Percentiles rank a stretch among this genome's conserved stretches.
These are phyloP conservation scores for Acanthamoeba castellanii DNA, from an alignment of 208 protist species.

Conservation along the genomic window DNA sequence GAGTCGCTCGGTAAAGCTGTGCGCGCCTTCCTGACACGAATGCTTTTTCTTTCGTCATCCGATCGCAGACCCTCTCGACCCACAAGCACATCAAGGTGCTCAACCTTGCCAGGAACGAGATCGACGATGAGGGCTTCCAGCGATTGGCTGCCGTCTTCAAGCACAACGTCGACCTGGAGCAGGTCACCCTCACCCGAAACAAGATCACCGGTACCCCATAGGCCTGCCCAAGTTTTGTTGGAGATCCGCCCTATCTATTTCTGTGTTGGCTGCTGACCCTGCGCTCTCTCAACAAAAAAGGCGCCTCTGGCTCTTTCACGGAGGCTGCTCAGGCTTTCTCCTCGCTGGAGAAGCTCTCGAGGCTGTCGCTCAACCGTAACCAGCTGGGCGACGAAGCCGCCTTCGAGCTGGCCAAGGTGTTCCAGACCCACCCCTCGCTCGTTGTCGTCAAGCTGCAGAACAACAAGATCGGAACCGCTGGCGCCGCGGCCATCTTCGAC, in stretches of 20 bases:
- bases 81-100: conserved; percentile 49
- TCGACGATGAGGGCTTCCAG: conserved; percentile 40
- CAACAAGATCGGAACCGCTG: conserved; percentile 53
- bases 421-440: background rate
- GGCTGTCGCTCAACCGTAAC: conserved; percentile 29
- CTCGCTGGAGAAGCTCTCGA: conserved; percentile 42
- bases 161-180: conserved; percentile 33
- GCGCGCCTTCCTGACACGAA: background rate
- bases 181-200: conserved; percentile 36
- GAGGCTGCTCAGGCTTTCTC: conserved; percentile 6
- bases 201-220: conserved; percentile 36
- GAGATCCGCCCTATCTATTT: no score
- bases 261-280: background rate
- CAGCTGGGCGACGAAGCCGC: conserved; percentile 25
- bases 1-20: background rate
- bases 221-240: background rate
- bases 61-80: background rate
- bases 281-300: background rate
- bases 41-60: background rate
- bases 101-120: conserved; percentile 36
- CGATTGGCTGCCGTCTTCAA: conserved; percentile 32
- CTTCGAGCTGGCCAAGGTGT: conserved; percentile 31
- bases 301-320: background rate
- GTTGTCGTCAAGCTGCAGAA: conserved; percentile 46
- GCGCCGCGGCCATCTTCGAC: conserved; percentile 41